A percentile compares a stretch with the other conserved stretches of the same genome.
Conservation (phyloP, 345 rosid genomes). For the Acer campestre region DNA sequence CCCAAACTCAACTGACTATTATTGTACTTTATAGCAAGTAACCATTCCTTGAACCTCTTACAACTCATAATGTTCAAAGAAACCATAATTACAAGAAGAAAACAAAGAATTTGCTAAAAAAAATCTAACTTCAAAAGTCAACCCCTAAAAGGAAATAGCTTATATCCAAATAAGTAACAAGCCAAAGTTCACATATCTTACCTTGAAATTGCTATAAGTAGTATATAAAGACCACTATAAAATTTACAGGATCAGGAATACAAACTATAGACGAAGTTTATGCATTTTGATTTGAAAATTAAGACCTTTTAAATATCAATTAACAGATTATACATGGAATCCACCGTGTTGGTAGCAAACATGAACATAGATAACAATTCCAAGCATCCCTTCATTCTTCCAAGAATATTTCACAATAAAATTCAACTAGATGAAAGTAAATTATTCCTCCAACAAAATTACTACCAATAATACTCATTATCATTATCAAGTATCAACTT, state of each 20-base stretch:
- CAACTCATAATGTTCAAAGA: conserved; percentile 2
- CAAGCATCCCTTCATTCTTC: background rate
- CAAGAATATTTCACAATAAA: background rate
- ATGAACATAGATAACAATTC: background rate
- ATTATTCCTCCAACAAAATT: background rate
- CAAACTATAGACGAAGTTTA: background rate
- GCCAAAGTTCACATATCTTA: background rate
- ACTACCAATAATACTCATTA: background rate
- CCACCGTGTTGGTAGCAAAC: background rate
- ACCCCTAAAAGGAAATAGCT: background rate
- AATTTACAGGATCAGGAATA: background rate
- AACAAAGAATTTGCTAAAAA: background rate
- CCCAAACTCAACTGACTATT: background rate
- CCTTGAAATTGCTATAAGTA: background rate
- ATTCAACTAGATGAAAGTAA: background rate
- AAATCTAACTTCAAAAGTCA: background rate
- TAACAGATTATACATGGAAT: background rate
- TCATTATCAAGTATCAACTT: background rate
- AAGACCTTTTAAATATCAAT: background rate
- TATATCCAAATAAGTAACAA: background rate
- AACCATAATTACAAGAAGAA: background rate
- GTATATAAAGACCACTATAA: background rate
- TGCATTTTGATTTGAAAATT: background rate
- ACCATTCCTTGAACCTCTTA: background rate
- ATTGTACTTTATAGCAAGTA: background rate